Evolutionary conservation across 2,329 filamentous ascomycete genomes (phyloP).

Genomic region (Sporothrix euskadiensis): DNA sequence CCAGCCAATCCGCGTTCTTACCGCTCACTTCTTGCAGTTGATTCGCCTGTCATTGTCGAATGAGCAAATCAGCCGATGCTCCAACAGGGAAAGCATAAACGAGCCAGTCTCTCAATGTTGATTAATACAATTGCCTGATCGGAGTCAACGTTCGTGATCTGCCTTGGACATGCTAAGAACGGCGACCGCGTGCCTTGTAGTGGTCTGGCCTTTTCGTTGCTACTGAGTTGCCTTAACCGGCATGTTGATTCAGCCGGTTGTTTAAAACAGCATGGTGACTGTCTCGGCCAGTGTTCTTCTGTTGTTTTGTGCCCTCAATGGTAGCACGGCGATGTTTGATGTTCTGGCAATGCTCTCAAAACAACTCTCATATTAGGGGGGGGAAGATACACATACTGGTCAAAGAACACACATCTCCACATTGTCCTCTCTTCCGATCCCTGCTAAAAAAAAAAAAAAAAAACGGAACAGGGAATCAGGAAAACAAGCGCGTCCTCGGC

Average conservation of each 20-base stretch:
- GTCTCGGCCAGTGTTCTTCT: neutral
- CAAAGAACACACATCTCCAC: neutral
- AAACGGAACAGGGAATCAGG: neutral
- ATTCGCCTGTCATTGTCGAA: neutral
- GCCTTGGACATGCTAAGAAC: neutral
- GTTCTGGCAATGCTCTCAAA: neutral
- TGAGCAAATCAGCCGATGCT: constrained; percentile 15
- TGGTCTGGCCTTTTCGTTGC: neutral
- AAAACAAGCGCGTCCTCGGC: neutral
- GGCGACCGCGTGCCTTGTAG: constrained; percentile 15
- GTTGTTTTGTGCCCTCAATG: neutral
- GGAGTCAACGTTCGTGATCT: neutral
- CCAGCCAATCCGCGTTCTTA: constrained; percentile 9
- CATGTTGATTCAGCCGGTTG: neutral
- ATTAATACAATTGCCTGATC: neutral
- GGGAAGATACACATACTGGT: too few species aligned
- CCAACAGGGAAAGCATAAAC: constrained; percentile 12
- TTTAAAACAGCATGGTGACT: neutral
- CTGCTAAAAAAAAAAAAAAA: neutral
- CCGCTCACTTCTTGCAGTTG: constrained; percentile 2
- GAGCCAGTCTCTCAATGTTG: neutral
- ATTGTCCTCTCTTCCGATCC: neutral
- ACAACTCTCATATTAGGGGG: neutral
- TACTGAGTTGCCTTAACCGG: neutral
- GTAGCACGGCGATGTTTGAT: neutral